Conservation (phyloP, 148 eudicot species). For the Pouteria glomerata region DNA sequence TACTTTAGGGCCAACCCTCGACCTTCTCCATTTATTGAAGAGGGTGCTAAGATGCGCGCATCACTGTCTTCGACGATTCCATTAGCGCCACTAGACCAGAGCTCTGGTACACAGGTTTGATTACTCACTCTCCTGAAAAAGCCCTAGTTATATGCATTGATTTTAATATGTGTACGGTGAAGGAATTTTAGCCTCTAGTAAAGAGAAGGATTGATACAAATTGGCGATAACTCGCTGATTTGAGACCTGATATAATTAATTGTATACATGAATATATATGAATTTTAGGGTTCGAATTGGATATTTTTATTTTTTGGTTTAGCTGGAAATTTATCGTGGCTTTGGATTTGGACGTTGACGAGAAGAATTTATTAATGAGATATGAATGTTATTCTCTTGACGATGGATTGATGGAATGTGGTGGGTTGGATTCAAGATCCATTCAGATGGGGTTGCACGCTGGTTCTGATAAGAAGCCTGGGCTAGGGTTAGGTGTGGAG, state of each 20-base stretch:
- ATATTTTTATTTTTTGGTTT: neutral
- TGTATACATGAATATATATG: neutral
- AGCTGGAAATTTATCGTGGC: neutral
- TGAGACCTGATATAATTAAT: neutral
- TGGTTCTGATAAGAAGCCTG: conserved; percentile 15
- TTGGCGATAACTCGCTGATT: neutral
- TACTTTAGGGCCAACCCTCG: neutral
- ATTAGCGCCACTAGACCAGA: neutral
- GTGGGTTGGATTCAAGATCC: conserved; percentile 4
- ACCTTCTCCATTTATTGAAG: neutral
- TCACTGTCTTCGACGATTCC: neutral
- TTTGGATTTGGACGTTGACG: neutral
- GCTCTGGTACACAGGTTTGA: conserved; percentile 12
- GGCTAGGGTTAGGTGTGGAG: conserved; percentile 32
- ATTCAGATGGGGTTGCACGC: neutral
- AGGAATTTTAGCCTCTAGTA: neutral
- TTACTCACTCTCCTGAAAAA: neutral
- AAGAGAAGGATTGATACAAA: conserved; percentile 3
- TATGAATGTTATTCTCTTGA: neutral
- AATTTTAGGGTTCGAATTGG: conserved; percentile 8
- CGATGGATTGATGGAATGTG: conserved; percentile 10
- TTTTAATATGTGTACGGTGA: neutral
- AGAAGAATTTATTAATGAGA: neutral
- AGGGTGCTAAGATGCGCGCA: neutral
- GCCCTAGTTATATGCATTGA: neutral